Base-by-base conservation (phyloP, 1,284 basidiomycete genomes). In the Serendipita sp. region DNA sequence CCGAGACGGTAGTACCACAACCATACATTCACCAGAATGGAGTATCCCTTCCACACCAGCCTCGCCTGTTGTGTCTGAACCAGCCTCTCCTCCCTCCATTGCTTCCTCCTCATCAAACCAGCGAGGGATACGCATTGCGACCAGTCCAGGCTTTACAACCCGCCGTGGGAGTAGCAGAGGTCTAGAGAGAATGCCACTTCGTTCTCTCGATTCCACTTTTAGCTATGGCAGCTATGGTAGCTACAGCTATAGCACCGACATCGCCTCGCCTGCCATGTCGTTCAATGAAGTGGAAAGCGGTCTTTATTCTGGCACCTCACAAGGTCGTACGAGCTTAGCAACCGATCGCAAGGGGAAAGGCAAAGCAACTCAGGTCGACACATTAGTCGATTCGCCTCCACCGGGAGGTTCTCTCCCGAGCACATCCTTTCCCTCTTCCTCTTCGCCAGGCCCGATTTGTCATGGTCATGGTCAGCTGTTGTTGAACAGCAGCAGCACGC, bases 321-420 rank as follows among this genome's bases (percentile, higher is more conserved):
- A 49, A 22, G 22, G 22, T 22, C 1, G 47, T 12, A 38, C 35
- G 2, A 38, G 35, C 35, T 6, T 38, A 12, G 32, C 10, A 10
- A 58, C 22, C 15, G 32, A 58, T 58, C 26, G 26, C 53, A 58
- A 58, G 26, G 53, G 53, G 22, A 58, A 58, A 32, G 53, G 53
- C 15, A 58, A 32, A 58, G 53, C 53, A 10, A 58, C 32, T 8
- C 53, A 29, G 26, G 32, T 58, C 15, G 32, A 22, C n/a, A 26
- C 22, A 26, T n/a, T 58, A 1, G 26, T 58, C 53, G 53, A 30
- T n/a, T 35, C 53, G 26, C 26, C 22, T 34, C 26, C 53, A 26
- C 17, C 17, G 22, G 32, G 15, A 10, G n/a, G 8, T 6, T 26
- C 53, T 26, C 8, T 58, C 5, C 45, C 45, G 45, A n/a, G 53